Evolutionary conservation across 75 land plant species (phyloP).

Genomic region (Isoetes taiwanensis): DNA sequence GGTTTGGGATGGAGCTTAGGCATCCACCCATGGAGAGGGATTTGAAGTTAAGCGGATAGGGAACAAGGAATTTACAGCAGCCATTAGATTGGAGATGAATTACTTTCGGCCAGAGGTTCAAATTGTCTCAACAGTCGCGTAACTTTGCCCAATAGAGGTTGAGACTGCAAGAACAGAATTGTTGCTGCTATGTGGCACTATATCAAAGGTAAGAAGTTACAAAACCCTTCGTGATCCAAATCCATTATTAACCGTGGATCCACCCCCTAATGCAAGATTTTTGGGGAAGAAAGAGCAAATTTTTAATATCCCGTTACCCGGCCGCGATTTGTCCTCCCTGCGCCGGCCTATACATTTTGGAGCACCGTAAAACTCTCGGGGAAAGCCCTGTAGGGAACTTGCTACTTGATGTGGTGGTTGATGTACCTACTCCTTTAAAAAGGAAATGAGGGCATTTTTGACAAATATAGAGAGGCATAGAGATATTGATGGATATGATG

Average conservation of each 20-base stretch:
- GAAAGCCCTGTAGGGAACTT: slow-evolving; percentile 52
- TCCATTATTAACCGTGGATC: slow-evolving; percentile 66
- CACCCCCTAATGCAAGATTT: slow-evolving; percentile 58
- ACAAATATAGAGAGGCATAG: slow-evolving; percentile 79
- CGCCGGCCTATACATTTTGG: slow-evolving; percentile 80
- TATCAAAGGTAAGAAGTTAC: slow-evolving; percentile 84
- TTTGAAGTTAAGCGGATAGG: slow-evolving; percentile 93
- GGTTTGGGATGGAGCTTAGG: slow-evolving; percentile 73
- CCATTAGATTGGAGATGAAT: slow-evolving; percentile 80
- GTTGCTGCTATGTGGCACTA: slow-evolving; percentile 95
- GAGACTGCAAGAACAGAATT: slow-evolving; percentile 87
- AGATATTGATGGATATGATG: slow-evolving; percentile 89
- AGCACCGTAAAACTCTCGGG: slow-evolving; percentile 76
- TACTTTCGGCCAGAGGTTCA: slow-evolving; percentile 82
- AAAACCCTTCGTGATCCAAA: slow-evolving; percentile 70
- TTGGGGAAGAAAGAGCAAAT: slow-evolving; percentile 70
- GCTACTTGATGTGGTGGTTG: slow-evolving; percentile 92
- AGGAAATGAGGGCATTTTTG: slow-evolving; percentile 62
- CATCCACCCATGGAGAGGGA: slow-evolving; percentile 70
- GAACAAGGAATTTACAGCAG: slow-evolving; percentile 64
- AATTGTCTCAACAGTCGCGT: slow-evolving; percentile 68
- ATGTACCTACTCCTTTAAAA: slow-evolving; percentile 86
- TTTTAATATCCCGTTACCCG: slow-evolving; percentile 68
- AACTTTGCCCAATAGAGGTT: slow-evolving; percentile 81
- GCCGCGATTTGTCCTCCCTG: slow-evolving; percentile 64